Percentiles rank a stretch among this genome's conserved stretches.
These are phyloP conservation scores for Dioszegia crocea DNA, from an alignment of 768 basidiomycete species.

Conservation along the genomic window DNA sequence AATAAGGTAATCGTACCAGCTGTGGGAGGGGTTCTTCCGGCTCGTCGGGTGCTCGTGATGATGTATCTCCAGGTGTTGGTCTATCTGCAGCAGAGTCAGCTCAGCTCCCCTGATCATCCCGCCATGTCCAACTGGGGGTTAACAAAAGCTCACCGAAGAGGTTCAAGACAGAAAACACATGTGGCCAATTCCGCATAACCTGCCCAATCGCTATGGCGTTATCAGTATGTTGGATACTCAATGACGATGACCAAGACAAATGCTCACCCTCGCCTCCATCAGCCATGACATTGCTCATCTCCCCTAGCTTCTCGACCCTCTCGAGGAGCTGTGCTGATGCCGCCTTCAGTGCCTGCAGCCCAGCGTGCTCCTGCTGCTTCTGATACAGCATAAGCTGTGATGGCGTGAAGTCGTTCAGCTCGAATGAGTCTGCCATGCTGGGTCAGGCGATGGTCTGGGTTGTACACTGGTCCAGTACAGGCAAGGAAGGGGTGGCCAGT, in stretches of 20 bases:
- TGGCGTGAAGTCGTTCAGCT: slow-evolving; percentile 24
- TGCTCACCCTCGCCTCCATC: slow-evolving; percentile 51
- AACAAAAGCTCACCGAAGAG: slow-evolving; percentile 43
- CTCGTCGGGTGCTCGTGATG: slow-evolving; percentile 21
- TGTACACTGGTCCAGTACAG: neutral
- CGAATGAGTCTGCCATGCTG: slow-evolving; percentile 2
- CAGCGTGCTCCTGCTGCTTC: slow-evolving; percentile 51
- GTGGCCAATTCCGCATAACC: slow-evolving; percentile 51
- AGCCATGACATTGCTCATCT: slow-evolving; percentile 50
- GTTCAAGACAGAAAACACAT: slow-evolving; percentile 50
- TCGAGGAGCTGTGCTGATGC: slow-evolving; percentile 40
- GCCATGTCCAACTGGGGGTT: too few species aligned
- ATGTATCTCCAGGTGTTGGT: slow-evolving; percentile 8
- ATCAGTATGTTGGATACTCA: neutral
- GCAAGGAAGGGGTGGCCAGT: neutral
- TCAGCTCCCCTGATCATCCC: too few species aligned
- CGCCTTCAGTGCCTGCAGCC: slow-evolving; percentile 44
- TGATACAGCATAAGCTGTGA: slow-evolving; percentile 42
- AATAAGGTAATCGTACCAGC: slow-evolving; percentile 40
- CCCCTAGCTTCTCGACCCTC: slow-evolving; percentile 47
- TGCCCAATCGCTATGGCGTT: slow-evolving; percentile 46
- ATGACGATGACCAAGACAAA: neutral
- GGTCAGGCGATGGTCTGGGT: neutral
- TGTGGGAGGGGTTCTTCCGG: slow-evolving; percentile 32
- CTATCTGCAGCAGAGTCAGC: slow-evolving; percentile 15